These are phyloP conservation scores for Sanguinoderma infundibulare DNA, from an alignment of 1,284 basidiomycete genomes.

Conservation along the genomic window DNA sequence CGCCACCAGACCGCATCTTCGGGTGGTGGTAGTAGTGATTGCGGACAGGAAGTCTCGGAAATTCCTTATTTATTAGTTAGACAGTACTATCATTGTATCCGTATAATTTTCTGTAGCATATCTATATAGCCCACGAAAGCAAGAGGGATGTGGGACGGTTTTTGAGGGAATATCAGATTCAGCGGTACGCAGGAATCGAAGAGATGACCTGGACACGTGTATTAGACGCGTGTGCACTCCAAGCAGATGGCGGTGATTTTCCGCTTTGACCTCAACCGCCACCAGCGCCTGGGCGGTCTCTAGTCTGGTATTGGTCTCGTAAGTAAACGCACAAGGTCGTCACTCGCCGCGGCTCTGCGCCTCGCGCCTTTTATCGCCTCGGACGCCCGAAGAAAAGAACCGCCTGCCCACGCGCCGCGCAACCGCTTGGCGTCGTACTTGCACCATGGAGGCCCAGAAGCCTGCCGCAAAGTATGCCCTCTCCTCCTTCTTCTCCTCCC, in stretches of 20 bases:
- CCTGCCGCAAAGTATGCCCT: slow-evolving; percentile 31
- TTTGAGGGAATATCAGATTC: background rate
- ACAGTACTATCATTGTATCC: too few relatives aligned
- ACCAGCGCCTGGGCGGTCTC: background rate
- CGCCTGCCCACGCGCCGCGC: slow-evolving; percentile 5
- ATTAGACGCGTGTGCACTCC: background rate
- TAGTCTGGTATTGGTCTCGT: too few relatives aligned
- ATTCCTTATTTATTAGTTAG: too few relatives aligned
- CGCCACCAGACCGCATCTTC: too few relatives aligned
- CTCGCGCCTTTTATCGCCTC: background rate
- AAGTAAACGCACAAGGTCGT: background rate
- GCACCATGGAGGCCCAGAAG: slow-evolving; percentile 31
- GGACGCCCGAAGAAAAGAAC: slow-evolving; percentile 12
- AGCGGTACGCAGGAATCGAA: background rate
- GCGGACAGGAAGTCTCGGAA: too few relatives aligned
- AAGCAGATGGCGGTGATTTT: background rate
- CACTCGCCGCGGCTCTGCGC: background rate
- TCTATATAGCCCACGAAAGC: background rate
- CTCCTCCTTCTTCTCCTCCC: slow-evolving; percentile 24
- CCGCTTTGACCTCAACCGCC: background rate
- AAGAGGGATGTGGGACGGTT: too few relatives aligned
- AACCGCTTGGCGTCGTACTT: slow-evolving; percentile 1
- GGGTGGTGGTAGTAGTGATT: background rate
- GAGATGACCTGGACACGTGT: background rate
- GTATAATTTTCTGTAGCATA: background rate